phyloP scores from a whole-genome alignment of 2,329 filamentous ascomycete species.

The Microsporum audouinii region DNA sequence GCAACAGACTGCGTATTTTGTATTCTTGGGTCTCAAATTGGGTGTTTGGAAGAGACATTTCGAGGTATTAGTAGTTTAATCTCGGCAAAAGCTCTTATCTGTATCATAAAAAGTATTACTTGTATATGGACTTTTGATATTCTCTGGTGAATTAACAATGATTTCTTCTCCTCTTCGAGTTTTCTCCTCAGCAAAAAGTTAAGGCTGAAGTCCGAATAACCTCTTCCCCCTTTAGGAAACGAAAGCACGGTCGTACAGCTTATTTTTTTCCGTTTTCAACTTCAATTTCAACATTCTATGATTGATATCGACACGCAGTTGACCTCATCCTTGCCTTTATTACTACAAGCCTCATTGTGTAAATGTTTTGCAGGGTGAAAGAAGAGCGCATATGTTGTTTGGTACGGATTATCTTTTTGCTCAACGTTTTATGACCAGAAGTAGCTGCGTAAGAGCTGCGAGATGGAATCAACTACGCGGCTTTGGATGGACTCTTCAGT shows the following conservation, averaged over 20 bases:
- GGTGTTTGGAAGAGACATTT: constrained; percentile 35
- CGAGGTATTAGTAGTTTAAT: constrained; percentile 25
- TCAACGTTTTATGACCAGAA: too few relatives aligned
- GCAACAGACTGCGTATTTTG: constrained; percentile 32
- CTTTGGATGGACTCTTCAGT: neutral
- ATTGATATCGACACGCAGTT: too few relatives aligned
- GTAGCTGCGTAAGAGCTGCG: too few relatives aligned
- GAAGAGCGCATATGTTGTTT: too few relatives aligned
- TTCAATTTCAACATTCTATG: neutral
- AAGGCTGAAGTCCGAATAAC: neutral
- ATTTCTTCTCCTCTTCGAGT: neutral
- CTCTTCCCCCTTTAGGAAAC: neutral
- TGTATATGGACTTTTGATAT: neutral
- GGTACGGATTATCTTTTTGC: too few relatives aligned
- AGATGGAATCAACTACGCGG: neutral
- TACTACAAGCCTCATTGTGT: too few relatives aligned
- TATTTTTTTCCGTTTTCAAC: neutral
- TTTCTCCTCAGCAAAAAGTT: neutral
- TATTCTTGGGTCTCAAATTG: constrained; percentile 35
- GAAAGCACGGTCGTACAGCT: neutral
- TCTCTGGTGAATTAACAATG: too few relatives aligned
- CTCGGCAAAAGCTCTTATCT: neutral
- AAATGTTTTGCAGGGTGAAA: too few relatives aligned
- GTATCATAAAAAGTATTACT: neutral
- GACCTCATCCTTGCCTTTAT: too few relatives aligned